Conservation (phyloP, 2,329 filamentous ascomycete species). For the Sporothrix variecibatus region DNA sequence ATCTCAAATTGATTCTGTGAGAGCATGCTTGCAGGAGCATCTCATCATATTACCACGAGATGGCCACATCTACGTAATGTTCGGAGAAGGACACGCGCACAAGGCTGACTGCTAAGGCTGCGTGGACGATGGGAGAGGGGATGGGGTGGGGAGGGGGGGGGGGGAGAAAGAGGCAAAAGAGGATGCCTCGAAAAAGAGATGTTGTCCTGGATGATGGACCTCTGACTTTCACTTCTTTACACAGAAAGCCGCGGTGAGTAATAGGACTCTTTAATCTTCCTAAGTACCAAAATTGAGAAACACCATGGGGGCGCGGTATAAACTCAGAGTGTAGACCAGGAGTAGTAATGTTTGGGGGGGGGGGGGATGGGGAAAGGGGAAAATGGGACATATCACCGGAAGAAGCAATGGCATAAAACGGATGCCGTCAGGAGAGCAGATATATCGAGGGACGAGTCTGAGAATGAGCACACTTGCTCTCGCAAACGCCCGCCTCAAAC, state of each 20-base stretch:
- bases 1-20: not conserved
- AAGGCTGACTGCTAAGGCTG: not conserved
- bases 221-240: constrained; percentile 56
- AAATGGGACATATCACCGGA: not conserved
- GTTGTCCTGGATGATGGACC: constrained; percentile 72
- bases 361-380: constrained; percentile 1
- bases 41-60: not conserved
- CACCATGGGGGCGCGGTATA: constrained; percentile 67
- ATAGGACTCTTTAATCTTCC: constrained; percentile 65
- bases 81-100: not conserved
- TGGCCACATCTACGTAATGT: not conserved
- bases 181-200: constrained; percentile 41
- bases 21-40: not conserved
- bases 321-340: constrained; percentile 83
- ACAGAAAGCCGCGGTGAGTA: constrained; percentile 70
- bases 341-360: constrained; percentile 34
- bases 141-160: not conserved
- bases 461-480: not conserved
- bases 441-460: not conserved
- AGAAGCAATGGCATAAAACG: constrained; percentile 20
- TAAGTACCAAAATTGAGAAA: constrained; percentile 82
- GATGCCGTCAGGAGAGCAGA: constrained; percentile 24
- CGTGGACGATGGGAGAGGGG: not conserved
- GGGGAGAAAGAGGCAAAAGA: not conserved
- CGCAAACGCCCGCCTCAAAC: not conserved